Percentiles rank a stretch among this genome's conserved stretches.
These are phyloP conservation scores for Albugo candida DNA, from an alignment of 352 stramenopile genomes.

Conservation along the genomic window DNA sequence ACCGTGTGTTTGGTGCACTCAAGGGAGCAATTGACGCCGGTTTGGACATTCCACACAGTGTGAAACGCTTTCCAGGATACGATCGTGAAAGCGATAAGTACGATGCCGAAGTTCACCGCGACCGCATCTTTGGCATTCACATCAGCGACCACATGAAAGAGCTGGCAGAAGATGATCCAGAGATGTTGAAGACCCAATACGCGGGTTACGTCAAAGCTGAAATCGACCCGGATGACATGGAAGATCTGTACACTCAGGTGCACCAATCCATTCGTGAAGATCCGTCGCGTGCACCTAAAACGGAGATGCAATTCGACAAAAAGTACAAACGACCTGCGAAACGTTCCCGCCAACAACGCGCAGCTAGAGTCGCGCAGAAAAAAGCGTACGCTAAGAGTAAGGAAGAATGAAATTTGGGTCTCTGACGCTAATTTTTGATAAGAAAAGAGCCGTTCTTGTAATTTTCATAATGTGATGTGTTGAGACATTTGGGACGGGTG, in stretches of 20 bases:
- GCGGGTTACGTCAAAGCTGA: constrained; percentile 88
- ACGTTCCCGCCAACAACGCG: constrained; percentile 88
- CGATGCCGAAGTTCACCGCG: constrained; percentile 93
- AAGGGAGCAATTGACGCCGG: constrained; percentile 98
- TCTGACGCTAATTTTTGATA: too few species aligned
- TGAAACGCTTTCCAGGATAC: constrained; percentile 99
- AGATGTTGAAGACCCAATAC: constrained; percentile 96
- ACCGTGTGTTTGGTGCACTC: constrained; percentile 96
- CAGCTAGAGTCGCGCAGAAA: constrained; percentile 91
- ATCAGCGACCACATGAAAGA: constrained; percentile 99
- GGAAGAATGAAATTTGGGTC: constrained; percentile 12
- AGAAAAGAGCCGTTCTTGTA: too few species aligned
- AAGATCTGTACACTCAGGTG: constrained; percentile 85
- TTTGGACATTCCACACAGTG: constrained; percentile 96
- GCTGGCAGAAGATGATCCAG: constrained; percentile 97
- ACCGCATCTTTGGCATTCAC: constrained; percentile 97
- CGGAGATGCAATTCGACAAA: constrained; percentile 81
- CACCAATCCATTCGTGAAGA: constrained; percentile 96
- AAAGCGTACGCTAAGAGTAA: constrained; percentile 82
- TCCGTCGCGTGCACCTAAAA: constrained; percentile 85
- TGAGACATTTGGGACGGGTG: too few species aligned
- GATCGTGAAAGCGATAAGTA: constrained; percentile 97
- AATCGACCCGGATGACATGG: constrained; percentile 83
- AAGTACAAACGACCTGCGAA: constrained; percentile 89
- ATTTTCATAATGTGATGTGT: too few species aligned